Conservation (phyloP, 164 flowering plant species). For the Pachysandra terminalis region DNA sequence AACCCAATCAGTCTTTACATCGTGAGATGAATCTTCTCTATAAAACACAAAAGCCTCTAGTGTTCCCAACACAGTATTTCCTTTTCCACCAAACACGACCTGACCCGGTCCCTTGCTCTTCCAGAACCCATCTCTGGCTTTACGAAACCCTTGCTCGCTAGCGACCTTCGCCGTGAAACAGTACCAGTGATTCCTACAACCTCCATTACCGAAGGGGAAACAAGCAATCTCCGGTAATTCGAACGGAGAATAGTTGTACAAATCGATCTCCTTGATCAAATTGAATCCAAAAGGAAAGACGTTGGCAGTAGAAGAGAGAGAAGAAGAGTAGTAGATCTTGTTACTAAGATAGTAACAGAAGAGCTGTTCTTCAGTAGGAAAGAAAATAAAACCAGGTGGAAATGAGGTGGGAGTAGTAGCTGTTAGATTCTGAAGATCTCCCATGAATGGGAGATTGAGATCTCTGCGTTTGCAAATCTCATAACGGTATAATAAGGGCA, state of each 20-base stretch:
- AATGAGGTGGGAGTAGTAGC: slow-evolving; percentile 9
- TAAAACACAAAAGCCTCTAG: slow-evolving; percentile 43
- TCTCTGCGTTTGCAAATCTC: not conserved
- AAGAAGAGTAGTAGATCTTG: slow-evolving; percentile 31
- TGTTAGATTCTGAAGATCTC: slow-evolving; percentile 22
- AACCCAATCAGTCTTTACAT: slow-evolving; percentile 43
- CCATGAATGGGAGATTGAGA: slow-evolving; percentile 21
- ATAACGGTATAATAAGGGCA: not conserved
- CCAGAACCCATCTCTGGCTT: slow-evolving; percentile 49
- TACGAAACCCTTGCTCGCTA: slow-evolving; percentile 19
- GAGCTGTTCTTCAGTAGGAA: slow-evolving; percentile 47
- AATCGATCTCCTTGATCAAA: slow-evolving; percentile 38
- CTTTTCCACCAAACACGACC: slow-evolving; percentile 30
- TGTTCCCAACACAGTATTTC: slow-evolving; percentile 36
- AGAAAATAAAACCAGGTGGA: slow-evolving; percentile 55
- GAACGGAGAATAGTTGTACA: slow-evolving; percentile 42
- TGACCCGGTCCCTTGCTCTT: slow-evolving; percentile 32
- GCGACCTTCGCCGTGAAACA: slow-evolving; percentile 30
- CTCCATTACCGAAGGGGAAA: slow-evolving; percentile 37
- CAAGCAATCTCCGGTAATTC: slow-evolving; percentile 43
- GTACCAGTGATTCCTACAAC: slow-evolving; percentile 52
- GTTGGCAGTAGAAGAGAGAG: not conserved
- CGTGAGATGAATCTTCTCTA: slow-evolving; percentile 22
- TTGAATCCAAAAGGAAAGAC: slow-evolving; percentile 6
- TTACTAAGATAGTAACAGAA: slow-evolving; percentile 37